These are phyloP conservation scores for Tetracentron sinense DNA, from an alignment of 164 flowering plant genomes.

Conservation along the genomic window DNA sequence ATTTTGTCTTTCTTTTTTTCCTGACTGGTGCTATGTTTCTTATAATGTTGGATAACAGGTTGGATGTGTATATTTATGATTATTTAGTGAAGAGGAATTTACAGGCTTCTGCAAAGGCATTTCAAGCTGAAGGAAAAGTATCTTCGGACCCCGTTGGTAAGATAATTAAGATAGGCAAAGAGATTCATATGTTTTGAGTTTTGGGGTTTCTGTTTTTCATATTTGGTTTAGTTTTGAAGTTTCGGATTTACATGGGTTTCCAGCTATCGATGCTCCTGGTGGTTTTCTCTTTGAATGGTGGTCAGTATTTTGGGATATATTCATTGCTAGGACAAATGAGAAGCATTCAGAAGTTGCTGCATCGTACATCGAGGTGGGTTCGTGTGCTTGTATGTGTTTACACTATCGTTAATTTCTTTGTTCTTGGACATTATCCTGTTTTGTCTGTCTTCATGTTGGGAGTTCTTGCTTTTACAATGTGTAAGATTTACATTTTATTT, in stretches of 20 bases:
- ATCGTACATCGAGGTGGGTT: slow-evolving; percentile 61
- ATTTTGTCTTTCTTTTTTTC: not conserved
- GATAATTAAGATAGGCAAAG: slow-evolving; percentile 8
- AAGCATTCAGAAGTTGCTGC: slow-evolving; percentile 69
- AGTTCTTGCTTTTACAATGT: too few relatives aligned
- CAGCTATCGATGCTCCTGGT: slow-evolving; percentile 88
- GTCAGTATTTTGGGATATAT: slow-evolving; percentile 91
- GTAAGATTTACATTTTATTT: too few relatives aligned
- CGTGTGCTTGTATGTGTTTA: too few relatives aligned
- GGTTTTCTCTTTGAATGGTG: slow-evolving; percentile 91
- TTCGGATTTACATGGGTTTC: too few relatives aligned
- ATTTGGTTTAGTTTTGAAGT: not conserved
- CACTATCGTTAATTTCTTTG: too few relatives aligned
- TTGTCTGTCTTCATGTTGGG: too few relatives aligned
- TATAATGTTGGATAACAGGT: slow-evolving; percentile 36
- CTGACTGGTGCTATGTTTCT: not conserved
- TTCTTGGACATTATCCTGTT: too few relatives aligned
- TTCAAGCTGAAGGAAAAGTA: slow-evolving; percentile 71
- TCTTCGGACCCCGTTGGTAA: slow-evolving; percentile 73
- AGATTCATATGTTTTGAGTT: not conserved
- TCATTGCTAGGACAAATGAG: slow-evolving; percentile 70
- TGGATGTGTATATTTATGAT: slow-evolving; percentile 79
- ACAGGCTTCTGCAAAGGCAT: slow-evolving; percentile 60
- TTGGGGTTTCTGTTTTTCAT: not conserved
- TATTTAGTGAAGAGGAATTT: slow-evolving; percentile 69